Base-by-base conservation (phyloP, 108 stramenopile genomes). In the Nitzschia sp. region DNA sequence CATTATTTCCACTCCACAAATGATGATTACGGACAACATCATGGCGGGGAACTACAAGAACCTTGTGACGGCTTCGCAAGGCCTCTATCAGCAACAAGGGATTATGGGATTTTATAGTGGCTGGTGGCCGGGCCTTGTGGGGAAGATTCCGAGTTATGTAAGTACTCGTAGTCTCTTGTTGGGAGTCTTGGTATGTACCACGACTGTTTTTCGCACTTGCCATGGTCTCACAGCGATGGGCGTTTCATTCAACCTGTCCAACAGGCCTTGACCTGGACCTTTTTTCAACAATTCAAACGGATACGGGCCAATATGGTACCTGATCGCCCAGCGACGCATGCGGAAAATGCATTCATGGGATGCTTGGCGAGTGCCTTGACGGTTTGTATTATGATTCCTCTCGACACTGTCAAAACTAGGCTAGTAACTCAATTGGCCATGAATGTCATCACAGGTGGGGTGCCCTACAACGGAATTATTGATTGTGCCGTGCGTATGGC, bases 401-500 rank as follows among this genome's bases (percentile, higher is more conserved):
- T 98, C 88, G 98, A 98, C 72, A 98, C 96, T 1, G 86, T 98
- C 51, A 98, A 98, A 70, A 96, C 96, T 12, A 72, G 97, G 42
- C 76, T 98, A 24, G 96, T 96, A 11, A 96, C 96, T 20, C 94
- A 96, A 76, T 21, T 43, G 12, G 69, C 62, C 41, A 37, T 53
- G 19, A 62, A 65, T 38, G 64, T 78, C 51, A 63, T 73, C 37
- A 78, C 75, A 59, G 82, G 82, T 10, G 80, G 81, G 44, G 66
- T 73, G 0, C 76, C 89, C 15, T 98, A 98, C 83, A 91, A 81
- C 64, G 95, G 96, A 21, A 96, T 98, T 48, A 77, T 85, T 40
- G 96, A 98, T 73, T 97, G 96, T 67, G 94, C 93, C 41, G 26
- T 74, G 11, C 70, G 92, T 17, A 86, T 98, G 34, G 69, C 87